These are phyloP conservation scores for Verticillium zaregamsianum DNA, from an alignment of 2,329 filamentous ascomycete genomes.

Conservation along the genomic window DNA sequence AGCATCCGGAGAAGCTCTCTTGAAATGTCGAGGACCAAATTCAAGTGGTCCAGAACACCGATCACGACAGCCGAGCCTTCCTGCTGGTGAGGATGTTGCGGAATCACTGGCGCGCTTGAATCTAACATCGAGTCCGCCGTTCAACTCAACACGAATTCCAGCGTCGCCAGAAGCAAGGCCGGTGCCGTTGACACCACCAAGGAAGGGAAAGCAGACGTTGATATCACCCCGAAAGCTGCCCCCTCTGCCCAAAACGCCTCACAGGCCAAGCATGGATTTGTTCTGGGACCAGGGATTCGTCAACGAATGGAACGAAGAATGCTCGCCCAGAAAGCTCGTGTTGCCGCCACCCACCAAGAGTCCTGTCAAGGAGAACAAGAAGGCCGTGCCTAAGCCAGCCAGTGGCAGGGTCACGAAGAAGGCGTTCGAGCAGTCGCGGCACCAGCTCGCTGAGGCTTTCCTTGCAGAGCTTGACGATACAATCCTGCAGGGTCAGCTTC, in stretches of 20 bases:
- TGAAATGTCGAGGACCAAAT: not conserved
- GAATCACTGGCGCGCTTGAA: not conserved
- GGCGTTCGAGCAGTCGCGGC: slow-evolving; percentile 58
- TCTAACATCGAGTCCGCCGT: not conserved
- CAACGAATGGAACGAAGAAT: slow-evolving; percentile 61
- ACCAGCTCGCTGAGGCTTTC: slow-evolving; percentile 59
- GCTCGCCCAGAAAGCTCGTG: slow-evolving; percentile 45
- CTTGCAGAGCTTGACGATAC: slow-evolving; percentile 63
- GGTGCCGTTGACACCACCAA: slow-evolving; percentile 12
- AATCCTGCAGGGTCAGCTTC: slow-evolving; percentile 59
- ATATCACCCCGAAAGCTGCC: slow-evolving; percentile 25
- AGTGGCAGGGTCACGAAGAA: slow-evolving; percentile 21
- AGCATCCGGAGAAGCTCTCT: not conserved
- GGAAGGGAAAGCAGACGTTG: slow-evolving; percentile 10
- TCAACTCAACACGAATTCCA: not conserved
- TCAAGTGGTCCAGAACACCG: too few species aligned
- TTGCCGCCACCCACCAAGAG: slow-evolving; percentile 20
- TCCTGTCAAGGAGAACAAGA: slow-evolving; percentile 15
- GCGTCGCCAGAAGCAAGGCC: not conserved
- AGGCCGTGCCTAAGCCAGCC: slow-evolving; percentile 9
- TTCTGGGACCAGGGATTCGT: slow-evolving; percentile 58
- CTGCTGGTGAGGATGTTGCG: not conserved
- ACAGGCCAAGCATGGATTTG: slow-evolving; percentile 47
- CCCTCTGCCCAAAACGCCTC: slow-evolving; percentile 48
- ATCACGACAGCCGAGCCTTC: not conserved